Evolutionary conservation across 1,284 basidiomycete species (phyloP), one percentile per base, ranked within the genome.

Genomic region (Takashimella koratensis): DNA sequence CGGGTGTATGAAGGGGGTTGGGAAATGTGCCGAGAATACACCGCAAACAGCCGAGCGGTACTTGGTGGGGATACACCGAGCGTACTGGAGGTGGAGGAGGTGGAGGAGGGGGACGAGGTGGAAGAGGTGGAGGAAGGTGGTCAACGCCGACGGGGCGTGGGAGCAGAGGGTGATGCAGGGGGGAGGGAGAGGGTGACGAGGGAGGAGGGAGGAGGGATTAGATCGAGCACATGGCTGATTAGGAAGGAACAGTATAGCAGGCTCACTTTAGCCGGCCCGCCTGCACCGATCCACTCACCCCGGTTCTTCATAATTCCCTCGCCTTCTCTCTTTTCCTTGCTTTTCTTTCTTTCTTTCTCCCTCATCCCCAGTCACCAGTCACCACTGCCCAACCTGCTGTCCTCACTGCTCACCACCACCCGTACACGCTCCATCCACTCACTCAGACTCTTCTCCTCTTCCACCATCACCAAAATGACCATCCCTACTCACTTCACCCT

Each of bases 401-500:
- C 30, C 30, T 8, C 8, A 8, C 30, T 36, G 30, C 30, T 36
- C 30, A 36, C 30, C 16, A 8, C 16, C 30, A 36, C 30, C 16
- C 30, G 30, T 8, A 8, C 30, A 8, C 8, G 10, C 16, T 16
- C 10, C 30, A 36, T 36, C 30, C 16, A 8, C 16, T 36, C 30
- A 36, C 8, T 36, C 30, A 36, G 30, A 36, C 16, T 16, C 16
- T 36, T 36, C 46, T 26, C 42, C n/a, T 20, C 46, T 43, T 40
- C 56, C 42, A 50, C 42, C 20, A 43, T 27, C 30, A 27, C 43
- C 51, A 64, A 54, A 54, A 69, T 67, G 63, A 49, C 57, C 49
- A 56, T 57, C 43, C 24, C 58, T 45, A 57, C 66, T 55, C 54
- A 58, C 58, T 74, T 75, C 63, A 75, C 68, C 51, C 69, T 77